These are phyloP conservation scores for Macrophomina phaseolina DNA, from an alignment of 2,329 filamentous ascomycete genomes.

Conservation along the genomic window DNA sequence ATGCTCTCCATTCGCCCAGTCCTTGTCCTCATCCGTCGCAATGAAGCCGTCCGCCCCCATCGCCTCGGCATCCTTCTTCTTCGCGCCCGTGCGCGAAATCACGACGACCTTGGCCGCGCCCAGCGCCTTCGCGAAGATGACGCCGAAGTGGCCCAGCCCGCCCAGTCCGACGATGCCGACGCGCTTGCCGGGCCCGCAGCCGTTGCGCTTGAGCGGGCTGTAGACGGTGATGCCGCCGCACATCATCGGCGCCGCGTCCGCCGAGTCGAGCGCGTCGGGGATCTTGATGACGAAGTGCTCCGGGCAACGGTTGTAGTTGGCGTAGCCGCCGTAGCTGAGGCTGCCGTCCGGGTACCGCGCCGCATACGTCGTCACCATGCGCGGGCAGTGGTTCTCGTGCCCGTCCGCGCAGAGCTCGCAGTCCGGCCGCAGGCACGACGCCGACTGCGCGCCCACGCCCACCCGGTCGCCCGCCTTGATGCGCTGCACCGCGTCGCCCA, in stretches of 20 bases:
- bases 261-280: slow-evolving; percentile 55
- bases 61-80: slow-evolving; percentile 64
- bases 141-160: slow-evolving; percentile 74
- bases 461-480: slow-evolving; percentile 67
- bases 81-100: slow-evolving; percentile 65
- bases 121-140: slow-evolving; percentile 73
- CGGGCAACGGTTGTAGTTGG: slow-evolving; percentile 60
- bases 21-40: slow-evolving; percentile 61
- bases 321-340: slow-evolving; percentile 70
- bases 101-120: slow-evolving; percentile 70
- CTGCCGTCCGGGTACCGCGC: slow-evolving; percentile 63
- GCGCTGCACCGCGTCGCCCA: slow-evolving; percentile 42
- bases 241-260: slow-evolving; percentile 70
- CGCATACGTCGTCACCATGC: slow-evolving; percentile 65
- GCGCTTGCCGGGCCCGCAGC: slow-evolving; percentile 70
- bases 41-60: slow-evolving; percentile 67
- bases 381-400: slow-evolving; percentile 51
- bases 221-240: slow-evolving; percentile 80
- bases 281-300: slow-evolving; percentile 66
- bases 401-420: slow-evolving; percentile 60
- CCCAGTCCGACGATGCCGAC: slow-evolving; percentile 77
- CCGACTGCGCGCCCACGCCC: slow-evolving; percentile 58
- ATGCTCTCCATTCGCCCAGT: slow-evolving; percentile 60
- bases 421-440: slow-evolving; percentile 51
- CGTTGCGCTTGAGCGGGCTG: slow-evolving; percentile 70